Percentiles rank a stretch among this genome's conserved stretches.
These are phyloP conservation scores for Gonapodya prolifera DNA, from an alignment of 192 early-diverging fungal species.

Conservation along the genomic window DNA sequence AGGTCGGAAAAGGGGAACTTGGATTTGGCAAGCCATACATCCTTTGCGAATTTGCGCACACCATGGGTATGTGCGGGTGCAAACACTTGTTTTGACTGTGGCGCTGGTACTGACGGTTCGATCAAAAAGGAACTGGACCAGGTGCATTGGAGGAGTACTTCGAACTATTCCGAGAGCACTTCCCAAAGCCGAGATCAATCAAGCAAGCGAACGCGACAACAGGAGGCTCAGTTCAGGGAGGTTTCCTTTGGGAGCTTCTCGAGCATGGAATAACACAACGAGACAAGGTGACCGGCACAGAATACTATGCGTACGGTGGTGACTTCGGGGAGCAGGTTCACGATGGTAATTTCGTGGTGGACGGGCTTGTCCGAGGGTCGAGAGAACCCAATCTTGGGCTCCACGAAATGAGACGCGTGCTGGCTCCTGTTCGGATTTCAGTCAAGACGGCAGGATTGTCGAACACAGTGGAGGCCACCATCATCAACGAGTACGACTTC, in stretches of 20 bases:
- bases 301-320: conserved; percentile 1
- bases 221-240: background rate
- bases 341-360: background rate
- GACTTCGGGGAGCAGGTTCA: conserved; percentile 3
- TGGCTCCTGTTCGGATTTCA: background rate
- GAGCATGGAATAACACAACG: background rate
- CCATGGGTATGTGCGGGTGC: background rate
- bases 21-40: background rate
- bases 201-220: background rate
- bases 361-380: background rate
- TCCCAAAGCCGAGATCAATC: too few relatives aligned
- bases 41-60: background rate
- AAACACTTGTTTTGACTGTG: background rate
- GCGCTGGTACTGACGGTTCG: background rate
- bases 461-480: background rate
- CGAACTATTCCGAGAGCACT: background rate
- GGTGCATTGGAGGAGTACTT: background rate
- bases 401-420: background rate
- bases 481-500: background rate
- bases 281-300: background rate
- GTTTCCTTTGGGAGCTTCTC: background rate
- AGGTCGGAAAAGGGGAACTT: background rate
- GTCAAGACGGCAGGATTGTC: background rate
- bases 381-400: background rate
- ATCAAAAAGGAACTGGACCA: background rate